Base-by-base conservation (phyloP, 2,329 filamentous ascomycete genomes). In the Didymella exigua region DNA sequence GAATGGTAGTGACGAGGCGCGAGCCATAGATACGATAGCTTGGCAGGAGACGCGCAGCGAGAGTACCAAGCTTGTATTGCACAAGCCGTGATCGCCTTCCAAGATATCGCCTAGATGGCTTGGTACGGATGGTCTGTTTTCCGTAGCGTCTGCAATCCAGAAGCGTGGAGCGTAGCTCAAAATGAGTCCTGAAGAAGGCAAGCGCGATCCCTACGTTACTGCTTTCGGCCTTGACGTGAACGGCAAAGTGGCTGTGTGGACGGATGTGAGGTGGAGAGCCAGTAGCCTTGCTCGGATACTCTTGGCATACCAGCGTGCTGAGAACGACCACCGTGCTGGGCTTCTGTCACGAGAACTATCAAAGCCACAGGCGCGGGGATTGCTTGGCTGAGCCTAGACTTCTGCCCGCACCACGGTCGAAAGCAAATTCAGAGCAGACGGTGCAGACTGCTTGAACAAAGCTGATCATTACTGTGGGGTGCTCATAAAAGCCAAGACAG, bases 101-200 rank as follows among this genome's bases (percentile, higher is more conserved):
- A 67, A 66, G 63, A 59, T 65, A 70, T 69, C 65, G 66, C 66
- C 67, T 58, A 70, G 66, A 59, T 49, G 26, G 42, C 56, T 60
- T 63, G 50, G 58, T 61, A 48, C 66, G 67, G 67, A 59, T 59
- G 41, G 44, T 40, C 19, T 26, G 34, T 33, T 49, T 58, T 65
- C 66, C 67, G 66, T 60, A 64, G 44, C 24, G 37, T 43, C 43
- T 41, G 13, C 42, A 37, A 14, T 16, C 41, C 52, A 43, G 18
- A 50, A 42, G 46, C 34, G 41, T 24, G 41, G 49, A 30, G 46
- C 16, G 23, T 18, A 24, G 24, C n/a, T 24, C 36, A 37, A 24
- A 23, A 36, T 41, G 33, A 23, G 34, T 37, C 46, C 21, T 14
- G 7, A 27, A 46, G 1, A 21, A 30, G 52, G 24, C 29, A 50